phyloP scores from a whole-genome alignment of 371 early-diverging fungal genomes.

The Mortierella sp. region DNA sequence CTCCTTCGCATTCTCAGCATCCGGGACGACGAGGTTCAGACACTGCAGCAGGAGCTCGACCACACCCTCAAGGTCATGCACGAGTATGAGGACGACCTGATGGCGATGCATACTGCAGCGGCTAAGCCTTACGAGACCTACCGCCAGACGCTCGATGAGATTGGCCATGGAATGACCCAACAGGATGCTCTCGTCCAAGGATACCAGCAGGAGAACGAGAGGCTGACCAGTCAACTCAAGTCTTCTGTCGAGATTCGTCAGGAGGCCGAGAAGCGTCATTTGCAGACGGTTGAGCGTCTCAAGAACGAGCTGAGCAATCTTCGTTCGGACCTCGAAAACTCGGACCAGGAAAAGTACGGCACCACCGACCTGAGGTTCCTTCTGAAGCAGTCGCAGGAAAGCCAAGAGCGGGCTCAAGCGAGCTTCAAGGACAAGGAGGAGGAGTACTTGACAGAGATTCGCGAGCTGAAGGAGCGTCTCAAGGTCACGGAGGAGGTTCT shows the following conservation, averaged over 20 bases:
- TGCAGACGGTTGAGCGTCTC: slow-evolving; percentile 36
- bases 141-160: slow-evolving; percentile 51
- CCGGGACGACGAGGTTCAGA: slow-evolving; percentile 57
- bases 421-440: slow-evolving; percentile 54
- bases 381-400: slow-evolving; percentile 28
- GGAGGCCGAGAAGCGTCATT: slow-evolving; percentile 54
- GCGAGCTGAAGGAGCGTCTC: slow-evolving; percentile 43
- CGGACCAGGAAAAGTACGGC: slow-evolving; percentile 48
- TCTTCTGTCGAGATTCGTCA: slow-evolving; percentile 53
- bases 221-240: slow-evolving; percentile 44
- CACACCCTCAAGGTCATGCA: slow-evolving; percentile 58
- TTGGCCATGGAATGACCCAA: slow-evolving; percentile 58
- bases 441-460: slow-evolving; percentile 45
- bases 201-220: slow-evolving; percentile 57
- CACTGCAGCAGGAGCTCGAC: slow-evolving; percentile 54
- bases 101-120: slow-evolving; percentile 57
- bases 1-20: slow-evolving; percentile 47
- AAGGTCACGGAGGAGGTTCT: slow-evolving; percentile 33
- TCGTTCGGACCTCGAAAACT: slow-evolving; percentile 38
- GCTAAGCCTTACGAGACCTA: slow-evolving; percentile 57
- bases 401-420: slow-evolving; percentile 32
- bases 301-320: slow-evolving; percentile 41
- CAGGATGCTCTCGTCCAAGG: slow-evolving; percentile 53
- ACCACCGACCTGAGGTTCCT: slow-evolving; percentile 30
- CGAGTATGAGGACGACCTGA: slow-evolving; percentile 57